A percentile compares a stretch with the other conserved stretches of the same genome.
phyloP scores from a whole-genome alignment of 805 yeast genomes.

The Myxozyma mucilagina region DNA sequence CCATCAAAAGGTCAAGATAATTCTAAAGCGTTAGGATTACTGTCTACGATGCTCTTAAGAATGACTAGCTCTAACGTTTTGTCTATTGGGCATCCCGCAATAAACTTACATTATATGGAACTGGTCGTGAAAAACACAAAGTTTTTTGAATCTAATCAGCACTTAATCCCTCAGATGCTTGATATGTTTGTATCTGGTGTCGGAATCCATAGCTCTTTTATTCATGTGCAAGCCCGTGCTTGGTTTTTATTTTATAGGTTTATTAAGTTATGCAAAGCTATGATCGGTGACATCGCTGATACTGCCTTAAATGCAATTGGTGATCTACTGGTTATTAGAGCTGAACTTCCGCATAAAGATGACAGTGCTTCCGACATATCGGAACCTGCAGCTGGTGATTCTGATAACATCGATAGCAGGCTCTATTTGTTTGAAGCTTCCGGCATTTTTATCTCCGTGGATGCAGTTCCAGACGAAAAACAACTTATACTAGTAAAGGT shows the following conservation, averaged over 20 bases:
- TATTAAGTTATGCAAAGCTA: conserved; percentile 71
- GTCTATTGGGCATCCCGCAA: conserved; percentile 70
- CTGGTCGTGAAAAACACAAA: conserved; percentile 75
- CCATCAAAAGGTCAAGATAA: conserved; percentile 51
- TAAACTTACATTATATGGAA: conserved; percentile 82
- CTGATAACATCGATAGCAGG: conserved; percentile 71
- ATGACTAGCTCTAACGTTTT: conserved; percentile 52
- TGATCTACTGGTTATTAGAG: conserved; percentile 60
- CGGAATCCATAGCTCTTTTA: conserved; percentile 75
- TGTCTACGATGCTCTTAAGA: conserved; percentile 58
- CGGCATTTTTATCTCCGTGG: conserved; percentile 65
- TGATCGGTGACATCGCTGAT: conserved; percentile 54
- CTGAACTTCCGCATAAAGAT: conserved; percentile 45
- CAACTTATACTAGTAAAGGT: conserved; percentile 41
- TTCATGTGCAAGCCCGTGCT: conserved; percentile 75
- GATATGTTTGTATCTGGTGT: conserved; percentile 76
- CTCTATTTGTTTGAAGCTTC: conserved; percentile 80
- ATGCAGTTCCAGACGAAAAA: conserved; percentile 47
- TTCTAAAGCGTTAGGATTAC: conserved; percentile 61
- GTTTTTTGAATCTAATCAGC: conserved; percentile 51
- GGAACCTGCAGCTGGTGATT: conserved; percentile 50
- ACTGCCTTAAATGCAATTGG: conserved; percentile 63
- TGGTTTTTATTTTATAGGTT: conserved; percentile 90
- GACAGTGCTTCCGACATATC: conserved; percentile 49
- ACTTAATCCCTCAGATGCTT: conserved; percentile 60